Percentiles rank a stretch among this genome's conserved stretches.
Conservation (phyloP, 805 yeast species). For the Pichia pseudocactophila region DNA sequence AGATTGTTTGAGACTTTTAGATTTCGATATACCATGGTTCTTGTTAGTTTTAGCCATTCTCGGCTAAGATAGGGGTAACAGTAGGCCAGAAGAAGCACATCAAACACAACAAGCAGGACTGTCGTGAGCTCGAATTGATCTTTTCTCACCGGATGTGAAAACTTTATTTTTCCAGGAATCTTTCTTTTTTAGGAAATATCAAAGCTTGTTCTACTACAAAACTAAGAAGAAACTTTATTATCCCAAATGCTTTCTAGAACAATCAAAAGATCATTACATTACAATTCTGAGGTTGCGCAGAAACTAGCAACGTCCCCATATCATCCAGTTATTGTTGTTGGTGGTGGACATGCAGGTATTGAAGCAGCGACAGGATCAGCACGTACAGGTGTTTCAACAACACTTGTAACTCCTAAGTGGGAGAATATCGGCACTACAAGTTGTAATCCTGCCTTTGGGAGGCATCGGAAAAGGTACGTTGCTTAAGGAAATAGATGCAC, state of each 20-base stretch:
- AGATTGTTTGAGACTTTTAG: conserved; percentile 1
- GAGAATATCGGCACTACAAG: conserved; percentile 86
- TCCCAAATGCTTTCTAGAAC: conserved; percentile 2
- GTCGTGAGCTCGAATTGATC: not conserved
- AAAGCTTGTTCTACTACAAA: not conserved
- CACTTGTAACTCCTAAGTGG: conserved; percentile 68
- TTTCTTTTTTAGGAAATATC: not conserved
- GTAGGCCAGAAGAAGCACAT: not conserved
- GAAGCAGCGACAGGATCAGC: conserved; percentile 96
- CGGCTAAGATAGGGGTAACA: not conserved
- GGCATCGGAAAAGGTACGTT: conserved; percentile 97
- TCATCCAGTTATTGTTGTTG: conserved; percentile 74
- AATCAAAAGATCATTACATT: conserved; percentile 8
- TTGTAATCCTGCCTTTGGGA: conserved; percentile 94
- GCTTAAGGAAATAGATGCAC: conserved; percentile 86
- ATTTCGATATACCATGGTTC: too few relatives aligned
- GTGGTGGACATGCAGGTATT: conserved; percentile 99
- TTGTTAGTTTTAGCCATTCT: not conserved
- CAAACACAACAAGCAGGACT: not conserved
- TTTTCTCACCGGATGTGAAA: not conserved
- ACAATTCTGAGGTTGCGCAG: conserved; percentile 8
- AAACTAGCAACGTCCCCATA: conserved; percentile 1
- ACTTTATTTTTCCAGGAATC: not conserved
- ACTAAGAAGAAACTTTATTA: not conserved
- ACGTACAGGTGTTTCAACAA: conserved; percentile 62